Evolutionary conservation across 345 rosid species (phyloP).

Genomic region (Salix caprea): DNA sequence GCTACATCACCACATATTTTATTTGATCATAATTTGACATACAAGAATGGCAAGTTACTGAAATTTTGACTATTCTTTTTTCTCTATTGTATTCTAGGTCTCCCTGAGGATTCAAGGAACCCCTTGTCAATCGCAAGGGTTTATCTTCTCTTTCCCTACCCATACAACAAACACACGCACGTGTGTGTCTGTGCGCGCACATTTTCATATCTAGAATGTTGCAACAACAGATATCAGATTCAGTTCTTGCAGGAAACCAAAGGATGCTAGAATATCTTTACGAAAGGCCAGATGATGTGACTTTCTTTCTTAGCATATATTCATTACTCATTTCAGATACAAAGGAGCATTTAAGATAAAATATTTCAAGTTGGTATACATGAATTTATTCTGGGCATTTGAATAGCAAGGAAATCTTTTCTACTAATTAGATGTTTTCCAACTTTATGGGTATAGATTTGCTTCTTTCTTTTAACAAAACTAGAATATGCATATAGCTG

Average conservation of each 20-base stretch:
- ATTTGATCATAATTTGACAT: background rate
- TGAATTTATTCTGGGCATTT: background rate
- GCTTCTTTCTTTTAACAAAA: background rate
- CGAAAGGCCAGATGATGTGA: background rate
- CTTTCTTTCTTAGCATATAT: background rate
- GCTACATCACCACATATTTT: background rate
- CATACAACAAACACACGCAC: background rate
- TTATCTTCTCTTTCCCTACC: background rate
- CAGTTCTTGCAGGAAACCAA: background rate
- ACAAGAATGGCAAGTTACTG: background rate
- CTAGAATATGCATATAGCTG: background rate
- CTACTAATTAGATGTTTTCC: background rate
- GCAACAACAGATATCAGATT: background rate
- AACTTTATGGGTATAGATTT: background rate
- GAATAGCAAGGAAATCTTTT: background rate
- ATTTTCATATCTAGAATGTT: background rate
- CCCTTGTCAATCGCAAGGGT: background rate
- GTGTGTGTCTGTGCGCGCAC: no score
- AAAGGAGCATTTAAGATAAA: background rate
- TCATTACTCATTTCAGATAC: background rate
- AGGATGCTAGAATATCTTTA: background rate
- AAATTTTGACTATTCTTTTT: background rate
- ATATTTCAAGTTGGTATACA: background rate
- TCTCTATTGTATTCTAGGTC: background rate
- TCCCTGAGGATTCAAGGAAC: background rate